These are phyloP conservation scores for Spathaspora gorwiae DNA, from an alignment of 805 yeast genomes.

Conservation along the genomic window DNA sequence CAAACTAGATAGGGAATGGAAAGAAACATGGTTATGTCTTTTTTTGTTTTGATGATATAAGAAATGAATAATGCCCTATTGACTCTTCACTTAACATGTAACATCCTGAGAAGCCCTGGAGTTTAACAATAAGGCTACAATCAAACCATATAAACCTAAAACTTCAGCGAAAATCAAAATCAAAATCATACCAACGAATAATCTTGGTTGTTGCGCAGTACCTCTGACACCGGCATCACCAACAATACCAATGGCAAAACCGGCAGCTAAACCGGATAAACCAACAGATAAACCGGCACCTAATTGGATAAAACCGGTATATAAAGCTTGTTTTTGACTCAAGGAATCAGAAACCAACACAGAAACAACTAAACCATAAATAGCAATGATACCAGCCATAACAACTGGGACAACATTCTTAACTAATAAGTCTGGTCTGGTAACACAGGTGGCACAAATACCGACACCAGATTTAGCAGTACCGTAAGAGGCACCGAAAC, in stretches of 20 bases:
- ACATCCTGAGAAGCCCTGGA: constrained; percentile 96
- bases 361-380: constrained; percentile 94
- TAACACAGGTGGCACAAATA: constrained; percentile 95
- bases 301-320: constrained; percentile 95
- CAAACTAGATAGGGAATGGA: no score
- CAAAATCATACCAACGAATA: constrained; percentile 97
- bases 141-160: constrained; percentile 95
- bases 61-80: no score
- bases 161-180: constrained; percentile 99
- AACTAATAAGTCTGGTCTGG: constrained; percentile 94
- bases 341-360: constrained; percentile 89
- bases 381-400: constrained; percentile 99
- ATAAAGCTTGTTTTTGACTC: constrained; percentile 85
- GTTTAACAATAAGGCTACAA: constrained; percentile 96
- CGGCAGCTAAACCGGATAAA: constrained; percentile 95
- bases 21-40: no score
- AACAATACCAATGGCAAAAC: constrained; percentile 98
- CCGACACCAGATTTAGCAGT: constrained; percentile 99
- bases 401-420: constrained; percentile 94
- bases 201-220: constrained; percentile 96
- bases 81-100: constrained; percentile 48
- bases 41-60: no score
- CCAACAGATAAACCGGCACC: constrained; percentile 99
- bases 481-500: constrained; percentile 98
- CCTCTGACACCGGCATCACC: constrained; percentile 99